Evolutionary conservation across 352 stramenopile genomes (phyloP).

Genomic region (Pythium phragmiticola): DNA sequence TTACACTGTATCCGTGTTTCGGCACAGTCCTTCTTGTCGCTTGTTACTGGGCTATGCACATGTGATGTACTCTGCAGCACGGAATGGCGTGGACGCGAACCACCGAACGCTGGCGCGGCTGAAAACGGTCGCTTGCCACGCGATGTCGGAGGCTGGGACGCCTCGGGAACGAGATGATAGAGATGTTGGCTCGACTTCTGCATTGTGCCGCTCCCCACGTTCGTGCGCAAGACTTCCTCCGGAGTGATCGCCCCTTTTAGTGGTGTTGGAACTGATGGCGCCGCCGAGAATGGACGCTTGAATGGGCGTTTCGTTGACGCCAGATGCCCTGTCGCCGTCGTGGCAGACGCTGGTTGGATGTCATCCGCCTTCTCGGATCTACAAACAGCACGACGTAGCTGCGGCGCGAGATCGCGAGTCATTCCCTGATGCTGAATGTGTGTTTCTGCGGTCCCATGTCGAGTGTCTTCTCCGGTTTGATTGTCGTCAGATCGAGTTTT

Average conservation of each 20-base stretch:
- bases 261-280: not conserved
- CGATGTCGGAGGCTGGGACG: not conserved
- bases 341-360: not conserved
- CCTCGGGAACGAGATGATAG: not conserved
- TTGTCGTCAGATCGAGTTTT: not conserved
- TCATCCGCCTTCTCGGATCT: not conserved
- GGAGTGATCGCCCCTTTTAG: not conserved
- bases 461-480: not conserved
- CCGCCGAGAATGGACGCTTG: conserved; percentile 11
- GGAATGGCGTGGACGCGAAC: not conserved
- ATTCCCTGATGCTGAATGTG: not conserved
- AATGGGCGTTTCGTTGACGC: not conserved
- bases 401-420: not conserved
- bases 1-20: not conserved
- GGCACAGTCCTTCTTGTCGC: not conserved
- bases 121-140: conserved; percentile 20
- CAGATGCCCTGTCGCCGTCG: no score
- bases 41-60: not conserved
- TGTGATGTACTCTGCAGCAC: not conserved
- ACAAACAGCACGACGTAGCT: conserved; percentile 4
- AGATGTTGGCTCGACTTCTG: conserved; percentile 1
- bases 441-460: not conserved
- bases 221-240: not conserved
- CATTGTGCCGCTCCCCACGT: no score
- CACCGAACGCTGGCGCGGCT: conserved; percentile 2